A percentile compares a stretch with the other conserved stretches of the same genome.
Conservation (phyloP, 2,329 filamentous ascomycete species). For the Cytospora leucostoma region DNA sequence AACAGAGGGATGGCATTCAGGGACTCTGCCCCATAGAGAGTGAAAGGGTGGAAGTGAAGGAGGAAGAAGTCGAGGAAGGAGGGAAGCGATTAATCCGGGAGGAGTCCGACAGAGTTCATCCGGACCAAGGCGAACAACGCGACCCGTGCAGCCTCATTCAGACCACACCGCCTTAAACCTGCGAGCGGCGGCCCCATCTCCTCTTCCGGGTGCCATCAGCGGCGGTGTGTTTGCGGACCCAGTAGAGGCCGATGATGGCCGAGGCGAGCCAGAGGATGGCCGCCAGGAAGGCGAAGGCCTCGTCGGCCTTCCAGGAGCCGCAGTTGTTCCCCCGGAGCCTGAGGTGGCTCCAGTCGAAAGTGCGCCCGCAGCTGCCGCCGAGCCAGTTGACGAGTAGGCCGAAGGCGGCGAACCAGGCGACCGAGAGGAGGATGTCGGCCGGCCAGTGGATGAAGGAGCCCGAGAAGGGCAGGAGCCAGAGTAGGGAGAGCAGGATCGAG, state of each 20-base stretch:
- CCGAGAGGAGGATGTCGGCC: constrained; percentile 67
- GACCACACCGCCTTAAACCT: constrained; percentile 40
- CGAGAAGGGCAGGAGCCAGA: constrained; percentile 74
- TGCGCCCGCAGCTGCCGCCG: constrained; percentile 52
- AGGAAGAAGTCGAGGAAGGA: no score
- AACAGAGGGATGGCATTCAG: background rate
- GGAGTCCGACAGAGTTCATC: background rate
- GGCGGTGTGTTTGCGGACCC: constrained; percentile 48
- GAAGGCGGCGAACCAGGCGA: constrained; percentile 71
- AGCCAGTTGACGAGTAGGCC: constrained; percentile 62
- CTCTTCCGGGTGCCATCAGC: constrained; percentile 38
- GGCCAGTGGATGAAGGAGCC: constrained; percentile 70
- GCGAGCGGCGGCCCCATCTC: constrained; percentile 46
- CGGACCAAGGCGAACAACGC: background rate
- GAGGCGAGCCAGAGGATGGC: constrained; percentile 71
- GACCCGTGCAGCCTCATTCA: background rate
- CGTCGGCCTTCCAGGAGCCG: constrained; percentile 67
- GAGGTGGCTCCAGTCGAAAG: constrained; percentile 63
- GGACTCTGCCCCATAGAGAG: background rate
- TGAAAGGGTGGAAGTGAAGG: no score
- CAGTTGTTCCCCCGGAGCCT: constrained; percentile 54
- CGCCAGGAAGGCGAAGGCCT: constrained; percentile 72
- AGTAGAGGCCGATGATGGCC: constrained; percentile 58
- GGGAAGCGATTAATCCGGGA: no score
- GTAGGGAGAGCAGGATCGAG: constrained; percentile 66